Evolutionary conservation across 2,329 filamentous ascomycete genomes (phyloP).

Genomic region (Aurifilum marmelostoma): DNA sequence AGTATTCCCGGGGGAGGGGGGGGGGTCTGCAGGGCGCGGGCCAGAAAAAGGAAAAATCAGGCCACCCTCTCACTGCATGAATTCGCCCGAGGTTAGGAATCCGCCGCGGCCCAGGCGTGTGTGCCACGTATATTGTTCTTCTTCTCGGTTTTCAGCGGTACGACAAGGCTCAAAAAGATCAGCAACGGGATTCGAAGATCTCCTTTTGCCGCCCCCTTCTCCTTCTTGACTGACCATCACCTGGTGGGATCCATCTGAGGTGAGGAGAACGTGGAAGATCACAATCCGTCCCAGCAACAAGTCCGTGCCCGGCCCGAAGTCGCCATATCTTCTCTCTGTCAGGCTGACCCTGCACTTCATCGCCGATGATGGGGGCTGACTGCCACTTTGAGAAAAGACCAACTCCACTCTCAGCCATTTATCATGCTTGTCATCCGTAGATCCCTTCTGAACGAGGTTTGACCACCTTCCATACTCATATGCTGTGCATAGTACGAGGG

Average conservation of each 20-base stretch:
- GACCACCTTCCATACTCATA: neutral
- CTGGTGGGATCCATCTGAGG: neutral
- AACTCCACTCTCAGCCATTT: neutral
- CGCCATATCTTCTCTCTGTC: neutral
- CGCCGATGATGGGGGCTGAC: constrained; percentile 10
- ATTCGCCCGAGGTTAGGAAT: neutral
- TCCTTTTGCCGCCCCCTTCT: neutral
- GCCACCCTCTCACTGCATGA: neutral
- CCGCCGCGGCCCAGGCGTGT: neutral
- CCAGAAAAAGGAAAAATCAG: neutral
- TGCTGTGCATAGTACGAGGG: too few relatives aligned
- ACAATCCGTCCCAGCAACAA: neutral
- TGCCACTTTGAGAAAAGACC: neutral
- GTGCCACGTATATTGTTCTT: neutral
- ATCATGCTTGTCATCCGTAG: neutral
- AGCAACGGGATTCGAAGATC: neutral
- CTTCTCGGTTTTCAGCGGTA: neutral
- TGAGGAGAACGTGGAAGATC: neutral
- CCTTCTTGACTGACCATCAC: neutral
- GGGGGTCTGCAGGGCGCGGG: neutral
- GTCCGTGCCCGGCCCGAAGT: neutral
- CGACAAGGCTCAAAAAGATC: neutral
- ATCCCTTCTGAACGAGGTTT: constrained; percentile 1
- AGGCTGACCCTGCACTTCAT: constrained; percentile 9
- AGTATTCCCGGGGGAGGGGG: neutral